Evolutionary conservation across 805 yeast species (phyloP).

Genomic region (Ogataea ramenticola): DNA sequence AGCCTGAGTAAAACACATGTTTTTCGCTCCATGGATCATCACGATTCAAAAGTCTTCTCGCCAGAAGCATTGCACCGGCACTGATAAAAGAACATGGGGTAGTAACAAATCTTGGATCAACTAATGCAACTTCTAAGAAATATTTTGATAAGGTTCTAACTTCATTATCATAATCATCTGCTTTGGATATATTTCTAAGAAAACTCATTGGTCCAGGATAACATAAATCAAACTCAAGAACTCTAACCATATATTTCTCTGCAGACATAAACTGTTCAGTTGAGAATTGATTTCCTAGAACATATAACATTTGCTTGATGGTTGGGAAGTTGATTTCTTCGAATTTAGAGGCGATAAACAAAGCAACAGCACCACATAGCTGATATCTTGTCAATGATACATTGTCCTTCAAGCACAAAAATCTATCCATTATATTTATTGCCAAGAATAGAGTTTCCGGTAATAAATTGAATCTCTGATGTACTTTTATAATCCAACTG

Average conservation of each 20-base stretch:
- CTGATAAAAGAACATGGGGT: constrained; percentile 69
- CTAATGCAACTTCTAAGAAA: constrained; percentile 66
- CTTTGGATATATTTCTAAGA: constrained; percentile 79
- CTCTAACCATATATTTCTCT: constrained; percentile 70
- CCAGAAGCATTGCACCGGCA: constrained; percentile 79
- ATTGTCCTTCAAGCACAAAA: constrained; percentile 56
- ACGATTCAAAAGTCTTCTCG: constrained; percentile 42
- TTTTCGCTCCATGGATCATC: constrained; percentile 77
- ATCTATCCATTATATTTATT: constrained; percentile 80
- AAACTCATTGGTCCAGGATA: constrained; percentile 91
- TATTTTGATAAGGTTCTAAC: constrained; percentile 84
- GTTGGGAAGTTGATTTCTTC: constrained; percentile 92
- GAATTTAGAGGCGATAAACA: constrained; percentile 88
- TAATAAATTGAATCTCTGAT: constrained; percentile 67
- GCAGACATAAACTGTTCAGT: constrained; percentile 74
- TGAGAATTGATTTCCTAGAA: constrained; percentile 75
- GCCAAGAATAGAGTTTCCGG: constrained; percentile 84
- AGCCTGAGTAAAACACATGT: constrained; percentile 88
- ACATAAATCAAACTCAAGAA: constrained; percentile 65
- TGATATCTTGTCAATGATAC: constrained; percentile 84
- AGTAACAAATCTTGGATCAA: constrained; percentile 68
- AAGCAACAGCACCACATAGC: constrained; percentile 85
- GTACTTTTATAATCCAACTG: constrained; percentile 89
- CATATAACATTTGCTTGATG: constrained; percentile 73
- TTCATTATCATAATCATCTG: constrained; percentile 81